Evolutionary conservation across 1,139 yeast species (phyloP), one percentile per base, ranked within the genome.

Genomic region (Candida labiduridarum): DNA sequence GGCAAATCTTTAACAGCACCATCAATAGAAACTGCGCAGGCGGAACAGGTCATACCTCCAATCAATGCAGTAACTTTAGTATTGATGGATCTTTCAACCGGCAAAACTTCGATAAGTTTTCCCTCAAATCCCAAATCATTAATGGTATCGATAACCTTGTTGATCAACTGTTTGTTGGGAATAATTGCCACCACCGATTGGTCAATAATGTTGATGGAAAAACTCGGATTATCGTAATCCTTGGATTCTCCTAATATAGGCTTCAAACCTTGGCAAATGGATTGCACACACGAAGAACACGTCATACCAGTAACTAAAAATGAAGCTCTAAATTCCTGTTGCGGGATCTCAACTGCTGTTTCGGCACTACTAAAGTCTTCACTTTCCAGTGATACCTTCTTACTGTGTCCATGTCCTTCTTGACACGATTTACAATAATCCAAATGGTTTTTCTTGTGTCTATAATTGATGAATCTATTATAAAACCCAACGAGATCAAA

Each of bases 21-120:
- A 9, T 70, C 66, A 31, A 87, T 82, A 0, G 90, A 71, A 45
- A 74, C 74, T 1, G 83, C 82, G 64, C 95, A 87, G 0, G 90
- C 82, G 5, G 88, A 83, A 68, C 94, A 87, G 0, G 91, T 83
- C 66, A 87, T 86, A 4, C 94, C 94, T 3, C 86, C 88, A 46
- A 87, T 80, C 0, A 82, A 67, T 1, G 89, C 90, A 8, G 75
- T 71, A 7, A 85, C 78, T 58, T 77, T 79, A 54, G 74, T 78
- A 52, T 74, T 76, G 10, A 70, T 62, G 2, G 80, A 68, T 42
- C 79, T 69, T 38, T 74, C 76, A 3, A 84, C 77, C 0, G 90
- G 91, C 29, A 83, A 61, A 3, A 86, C 71, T 56, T 86, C 91
- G 3, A 82, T 63, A 16, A 87, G 66, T 22, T 74, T 77, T 48